Base-by-base conservation (phyloP, 1,139 yeast genomes). In the Suhomyces chickasaworum region DNA sequence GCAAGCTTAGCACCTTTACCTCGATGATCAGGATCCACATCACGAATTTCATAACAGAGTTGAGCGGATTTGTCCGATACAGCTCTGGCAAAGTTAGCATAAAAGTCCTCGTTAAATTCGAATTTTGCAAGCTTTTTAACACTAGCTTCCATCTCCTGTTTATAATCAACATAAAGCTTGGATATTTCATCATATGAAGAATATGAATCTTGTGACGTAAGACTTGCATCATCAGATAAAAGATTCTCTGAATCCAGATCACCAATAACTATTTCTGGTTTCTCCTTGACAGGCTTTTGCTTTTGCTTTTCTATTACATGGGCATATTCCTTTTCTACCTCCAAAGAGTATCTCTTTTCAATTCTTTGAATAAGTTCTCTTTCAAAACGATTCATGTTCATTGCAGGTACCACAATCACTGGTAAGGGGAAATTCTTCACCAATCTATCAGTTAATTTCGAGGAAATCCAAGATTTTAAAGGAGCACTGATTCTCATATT, bases 401-500 rank as follows among this genome's bases (percentile, higher is more conserved):
- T 69, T 1, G 88, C 84, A 0, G 93, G 90, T 0, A 82, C 85
- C 29, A 85, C 76, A 23, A 85, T 73, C 6, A 83, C 78, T 0
- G 95, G 93, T n/a, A 84, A 71, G 1, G 88, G 85, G 55, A 78
- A 84, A 50, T 75, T 73, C 50, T 79, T 80, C 30, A 84, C 84
- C 43, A 86, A 66, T 43, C 85, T 67, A 59, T 86, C 91, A 23
- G 84, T 78, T 39, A 86, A 61, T 51, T 81, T 74, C 13, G 82
- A 78, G 1, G 87, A 80, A 27, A 69, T 69, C 87, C 89, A 83
- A 8, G 84, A 76, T 44, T 78, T 71, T 17, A 82, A 66, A 12
- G 85, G 86, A 1, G 74, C 73, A 35, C 78, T 67, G 33, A 75
- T 74, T 43, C 63, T 60, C 16, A 49, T 18, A 49, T 66, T 71